Percentiles rank a stretch among this genome's conserved stretches.
phyloP scores from a whole-genome alignment of 1,139 yeast genomes.

The Scheffersomyces insectosa region DNA sequence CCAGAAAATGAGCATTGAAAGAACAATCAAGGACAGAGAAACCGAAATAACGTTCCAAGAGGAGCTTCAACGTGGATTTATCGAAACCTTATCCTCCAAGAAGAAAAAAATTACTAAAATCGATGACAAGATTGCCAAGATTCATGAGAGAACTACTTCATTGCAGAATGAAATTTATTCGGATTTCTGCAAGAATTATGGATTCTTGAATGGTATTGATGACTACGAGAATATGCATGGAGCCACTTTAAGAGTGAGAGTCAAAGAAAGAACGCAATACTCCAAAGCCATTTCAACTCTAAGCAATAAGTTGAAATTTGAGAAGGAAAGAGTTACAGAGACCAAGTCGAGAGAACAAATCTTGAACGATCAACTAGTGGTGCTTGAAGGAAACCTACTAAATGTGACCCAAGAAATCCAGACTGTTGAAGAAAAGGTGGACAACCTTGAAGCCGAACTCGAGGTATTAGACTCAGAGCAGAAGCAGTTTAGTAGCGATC shows the following conservation, averaged over 20 bases:
- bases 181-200: slow-evolving; percentile 54
- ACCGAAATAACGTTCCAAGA: slow-evolving; percentile 57
- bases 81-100: slow-evolving; percentile 17
- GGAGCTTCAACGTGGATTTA: slow-evolving; percentile 19
- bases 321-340: slow-evolving; percentile 54
- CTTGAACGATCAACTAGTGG: slow-evolving; percentile 32
- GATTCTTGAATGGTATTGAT: slow-evolving; percentile 52
- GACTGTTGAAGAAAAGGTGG: slow-evolving; percentile 38
- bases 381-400: slow-evolving; percentile 34
- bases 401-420: slow-evolving; percentile 31
- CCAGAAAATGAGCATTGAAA: slow-evolving; percentile 48
- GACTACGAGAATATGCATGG: slow-evolving; percentile 75
- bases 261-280: slow-evolving; percentile 65
- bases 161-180: slow-evolving; percentile 50
- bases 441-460: slow-evolving; percentile 49
- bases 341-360: slow-evolving; percentile 45
- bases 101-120: slow-evolving; percentile 27
- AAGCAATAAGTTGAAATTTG: slow-evolving; percentile 64
- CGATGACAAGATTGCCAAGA: slow-evolving; percentile 25
- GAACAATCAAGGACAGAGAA: slow-evolving; percentile 54
- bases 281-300: slow-evolving; percentile 62
- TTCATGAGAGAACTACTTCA: slow-evolving; percentile 27
- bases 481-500: slow-evolving; percentile 19
- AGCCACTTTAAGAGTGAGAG: slow-evolving; percentile 54
- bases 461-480: slow-evolving; percentile 46